Base-by-base conservation (phyloP, 164 flowering plant genomes). In the Umbellularia californica region DNA sequence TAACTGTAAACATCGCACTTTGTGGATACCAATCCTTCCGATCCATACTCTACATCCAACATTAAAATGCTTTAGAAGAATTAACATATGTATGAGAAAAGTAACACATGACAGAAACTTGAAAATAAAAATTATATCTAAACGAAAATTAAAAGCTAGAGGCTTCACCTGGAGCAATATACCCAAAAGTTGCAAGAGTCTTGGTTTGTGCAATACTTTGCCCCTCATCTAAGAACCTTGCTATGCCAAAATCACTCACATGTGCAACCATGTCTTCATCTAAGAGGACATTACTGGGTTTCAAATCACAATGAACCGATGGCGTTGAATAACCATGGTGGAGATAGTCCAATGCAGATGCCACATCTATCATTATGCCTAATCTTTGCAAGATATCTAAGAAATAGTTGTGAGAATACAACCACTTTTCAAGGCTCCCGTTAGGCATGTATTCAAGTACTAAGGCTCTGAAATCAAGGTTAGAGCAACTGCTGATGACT, bases 231-330 rank as follows among this genome's bases (percentile, higher is more conserved):
- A 84, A 69, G 64, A 82, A 72, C 62, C 63, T 76, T 17, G 85
- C 79, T 58, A 81, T 69, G 35, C 85, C 85, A 58, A 83, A 83
- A 68, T 83, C 84, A 41, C 82, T 30, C 33, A 30, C 33, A 30
- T 30, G 33, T 30, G 33, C 33, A 30, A 30, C 33, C 33, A 30
- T 30, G 75, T 83, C 79, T 35, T 72, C 69, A 51, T 81, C 77
- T 30, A 81, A 82, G 58, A 83, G 85, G 2, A 83, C 62, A 74
- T 83, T 83, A 67, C 82, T 74, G 2, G 81, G 85, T 70, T 80
- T 83, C 17, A 83, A 58, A 71, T 82, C 83, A 58, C 83, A 78
- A 70, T 82, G 85, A 50, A 78, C 76, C 1, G 81, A 58, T 6
- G 81, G 78, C 19, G 71, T 70, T 3, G 68, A 50, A 50, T 77